Evolutionary conservation across 163 green algal genomes (phyloP), one percentile per base, ranked within the genome.

Genomic region (Chlamydomonas reinhardtii): DNA sequence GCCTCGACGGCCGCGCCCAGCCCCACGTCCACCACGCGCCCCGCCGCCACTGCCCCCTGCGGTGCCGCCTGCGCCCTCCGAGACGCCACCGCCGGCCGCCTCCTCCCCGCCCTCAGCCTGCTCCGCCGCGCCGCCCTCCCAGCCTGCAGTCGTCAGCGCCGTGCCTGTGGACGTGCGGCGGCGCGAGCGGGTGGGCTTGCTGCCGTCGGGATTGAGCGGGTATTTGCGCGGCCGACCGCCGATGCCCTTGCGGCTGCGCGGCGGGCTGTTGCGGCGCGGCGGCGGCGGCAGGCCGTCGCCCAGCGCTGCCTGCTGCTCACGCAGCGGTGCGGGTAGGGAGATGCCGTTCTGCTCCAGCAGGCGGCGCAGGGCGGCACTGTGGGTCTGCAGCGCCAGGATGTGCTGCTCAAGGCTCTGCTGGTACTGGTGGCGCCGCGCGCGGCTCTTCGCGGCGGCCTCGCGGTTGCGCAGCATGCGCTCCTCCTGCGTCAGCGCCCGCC

Each of bases 161-260:
- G 76, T 84, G 29, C 76, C 76, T 5, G 37, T 84, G 64, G 76
- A 84, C 15, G 76, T 84, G 4, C 76, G 64, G 11, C 76, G 62
- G 8, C 62, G 61, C 61, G 59, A 43, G 35, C 76, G 76, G 24
- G 14, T 37, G 25, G 76, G 61, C 64, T 84, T 70, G 65, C 19
- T 29, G 8, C 48, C 66, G 31, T 84, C 77, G 2, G 77, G 48
- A 22, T 76, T 76, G n/a, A 76, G 65, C 19, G 77, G 77, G 77
- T 76, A 61, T 48, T 84, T 84, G 5, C 77, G 43, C 27, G 77
- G 77, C 65, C 77, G 65, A 9, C 77, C 77, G 43, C 77, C 77
- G n/a, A 84, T 69, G 77, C 77, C 77, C 77, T 84, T 84, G 48
- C 77, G 77, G 77, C 66, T 84, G 43, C 43, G 43, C 39, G 77